Percentiles rank a stretch among this genome's conserved stretches.
These are phyloP conservation scores for Tolypocladium inflatum DNA, from an alignment of 2,329 filamentous ascomycete genomes.

Conservation along the genomic window DNA sequence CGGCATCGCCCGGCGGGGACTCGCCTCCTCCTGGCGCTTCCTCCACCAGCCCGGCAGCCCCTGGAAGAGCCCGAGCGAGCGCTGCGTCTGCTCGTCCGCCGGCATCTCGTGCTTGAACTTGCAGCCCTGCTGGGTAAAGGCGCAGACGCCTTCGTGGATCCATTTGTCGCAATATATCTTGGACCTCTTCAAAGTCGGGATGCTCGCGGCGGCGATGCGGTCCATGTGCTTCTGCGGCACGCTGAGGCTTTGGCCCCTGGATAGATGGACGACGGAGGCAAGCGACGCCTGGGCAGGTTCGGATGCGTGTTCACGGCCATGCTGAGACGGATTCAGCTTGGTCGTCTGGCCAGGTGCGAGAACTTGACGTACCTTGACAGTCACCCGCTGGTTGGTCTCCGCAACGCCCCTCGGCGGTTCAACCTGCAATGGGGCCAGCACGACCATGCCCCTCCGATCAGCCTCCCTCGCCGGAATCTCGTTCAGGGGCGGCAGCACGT, in stretches of 20 bases:
- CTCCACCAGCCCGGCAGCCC: conserved; percentile 53
- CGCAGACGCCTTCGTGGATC: conserved; percentile 78
- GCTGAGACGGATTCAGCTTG: not conserved
- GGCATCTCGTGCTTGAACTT: conserved; percentile 91
- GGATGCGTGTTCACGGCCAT: not conserved
- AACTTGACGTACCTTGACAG: conserved; percentile 17
- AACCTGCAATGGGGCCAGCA: conserved; percentile 32
- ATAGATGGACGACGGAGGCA: not conserved
- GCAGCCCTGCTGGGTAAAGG: conserved; percentile 78
- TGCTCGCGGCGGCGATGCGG: not conserved
- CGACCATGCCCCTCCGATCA: conserved; percentile 31
- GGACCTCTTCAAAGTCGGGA: not conserved
- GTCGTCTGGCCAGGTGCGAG: not conserved
- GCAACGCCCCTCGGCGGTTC: conserved; percentile 26
- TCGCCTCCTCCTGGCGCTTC: conserved; percentile 22
- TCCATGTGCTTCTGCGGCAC: not conserved
- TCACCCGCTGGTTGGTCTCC: conserved; percentile 26
- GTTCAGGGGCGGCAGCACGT: conserved; percentile 35
- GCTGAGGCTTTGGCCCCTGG: not conserved
- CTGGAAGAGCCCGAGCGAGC: conserved; percentile 60
- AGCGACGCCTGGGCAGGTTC: not conserved
- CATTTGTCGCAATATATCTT: conserved; percentile 62
- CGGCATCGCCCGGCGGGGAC: not conserved
- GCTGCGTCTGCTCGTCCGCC: conserved; percentile 52
- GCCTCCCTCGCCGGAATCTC: conserved; percentile 33